Evolutionary conservation across 805 yeast species (phyloP).

Genomic region (Dipodascus albidus): DNA sequence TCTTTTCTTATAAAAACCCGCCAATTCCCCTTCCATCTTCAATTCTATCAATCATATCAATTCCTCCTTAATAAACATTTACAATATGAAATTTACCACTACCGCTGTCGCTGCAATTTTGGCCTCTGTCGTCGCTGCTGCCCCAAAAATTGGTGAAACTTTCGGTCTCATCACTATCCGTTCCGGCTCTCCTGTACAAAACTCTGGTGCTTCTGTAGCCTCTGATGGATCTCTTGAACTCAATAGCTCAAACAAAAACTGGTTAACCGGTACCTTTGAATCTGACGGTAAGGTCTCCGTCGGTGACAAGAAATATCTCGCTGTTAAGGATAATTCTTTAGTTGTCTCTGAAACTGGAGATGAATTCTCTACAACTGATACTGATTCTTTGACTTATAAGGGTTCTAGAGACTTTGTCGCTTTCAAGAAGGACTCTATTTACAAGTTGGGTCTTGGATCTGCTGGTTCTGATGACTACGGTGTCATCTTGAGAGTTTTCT

Average conservation of each 20-base stretch:
- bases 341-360: not conserved
- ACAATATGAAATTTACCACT: not conserved
- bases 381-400: not conserved
- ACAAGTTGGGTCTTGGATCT: not conserved
- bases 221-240: not conserved
- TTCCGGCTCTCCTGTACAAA: slow-evolving; percentile 1
- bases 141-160: not conserved
- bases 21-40: too few species aligned
- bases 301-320: not conserved
- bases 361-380: not conserved
- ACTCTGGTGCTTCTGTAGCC: not conserved
- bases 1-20: too few species aligned
- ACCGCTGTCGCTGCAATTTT: not conserved
- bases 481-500: not conserved
- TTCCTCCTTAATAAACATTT: not conserved
- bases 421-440: not conserved
- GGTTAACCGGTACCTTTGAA: not conserved
- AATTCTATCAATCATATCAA: too few species aligned
- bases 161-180: not conserved
- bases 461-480: not conserved
- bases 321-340: not conserved
- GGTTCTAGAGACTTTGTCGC: not conserved
- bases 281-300: not conserved
- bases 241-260: not conserved
- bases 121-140: not conserved